phyloP scores from a whole-genome alignment of 2,329 filamentous ascomycete species.

The Pseudogymnoascus sp. region DNA sequence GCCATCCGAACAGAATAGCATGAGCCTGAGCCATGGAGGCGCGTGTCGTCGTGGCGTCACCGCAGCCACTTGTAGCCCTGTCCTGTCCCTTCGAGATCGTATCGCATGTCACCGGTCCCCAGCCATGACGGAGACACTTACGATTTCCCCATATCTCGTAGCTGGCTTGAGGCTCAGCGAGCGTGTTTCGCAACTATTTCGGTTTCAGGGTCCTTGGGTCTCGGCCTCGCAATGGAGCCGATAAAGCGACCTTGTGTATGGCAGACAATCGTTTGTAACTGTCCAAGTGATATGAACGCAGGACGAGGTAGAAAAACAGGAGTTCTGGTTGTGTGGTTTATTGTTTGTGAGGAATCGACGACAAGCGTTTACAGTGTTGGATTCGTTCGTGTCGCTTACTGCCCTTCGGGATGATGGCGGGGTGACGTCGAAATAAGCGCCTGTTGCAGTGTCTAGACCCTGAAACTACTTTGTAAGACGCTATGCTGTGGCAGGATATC shows the following conservation, averaged over 20 bases:
- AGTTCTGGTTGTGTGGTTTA: background rate
- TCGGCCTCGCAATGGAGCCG: background rate
- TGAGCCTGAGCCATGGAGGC: background rate
- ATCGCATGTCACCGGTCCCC: background rate
- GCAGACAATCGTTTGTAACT: background rate
- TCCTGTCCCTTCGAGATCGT: background rate
- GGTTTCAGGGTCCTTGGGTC: background rate
- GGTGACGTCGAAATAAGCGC: slow-evolving; percentile 9
- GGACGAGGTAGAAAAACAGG: background rate
- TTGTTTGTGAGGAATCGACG: background rate
- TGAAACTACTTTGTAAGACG: slow-evolving; percentile 4
- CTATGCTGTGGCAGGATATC: background rate
- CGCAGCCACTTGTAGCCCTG: background rate
- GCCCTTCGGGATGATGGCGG: background rate
- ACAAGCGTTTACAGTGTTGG: background rate
- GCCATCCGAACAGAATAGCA: background rate
- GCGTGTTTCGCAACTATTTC: background rate
- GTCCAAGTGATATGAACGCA: background rate
- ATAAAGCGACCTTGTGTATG: background rate
- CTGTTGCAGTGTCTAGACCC: slow-evolving; percentile 3
- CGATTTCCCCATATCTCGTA: slow-evolving; percentile 7
- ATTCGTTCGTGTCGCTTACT: slow-evolving; percentile 4
- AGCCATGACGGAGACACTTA: background rate
- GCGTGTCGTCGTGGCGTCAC: background rate
- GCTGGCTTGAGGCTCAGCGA: background rate